Evolutionary conservation across 2,329 filamentous ascomycete genomes (phyloP).

Genomic region (Hypoxylon sp.): DNA sequence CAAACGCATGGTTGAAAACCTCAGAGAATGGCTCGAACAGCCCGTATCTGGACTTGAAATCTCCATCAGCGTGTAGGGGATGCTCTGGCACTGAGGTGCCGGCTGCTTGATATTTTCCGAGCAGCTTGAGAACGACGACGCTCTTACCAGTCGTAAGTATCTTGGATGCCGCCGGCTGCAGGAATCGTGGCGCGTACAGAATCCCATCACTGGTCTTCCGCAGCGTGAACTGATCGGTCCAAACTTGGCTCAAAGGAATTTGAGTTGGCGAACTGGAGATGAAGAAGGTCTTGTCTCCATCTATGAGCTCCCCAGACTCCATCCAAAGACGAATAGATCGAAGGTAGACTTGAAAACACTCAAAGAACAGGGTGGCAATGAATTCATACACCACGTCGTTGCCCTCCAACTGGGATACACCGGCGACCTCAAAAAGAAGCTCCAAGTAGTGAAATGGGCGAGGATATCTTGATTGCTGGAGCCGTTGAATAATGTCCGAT

Average conservation of each 20-base stretch:
- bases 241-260: conserved; percentile 70
- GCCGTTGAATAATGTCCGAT: conserved; percentile 65
- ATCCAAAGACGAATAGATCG: conserved; percentile 85
- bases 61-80: conserved; percentile 62
- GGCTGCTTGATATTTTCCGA: conserved; percentile 62
- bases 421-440: conserved; percentile 74
- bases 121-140: conserved; percentile 79
- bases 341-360: conserved; percentile 83
- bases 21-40: conserved; percentile 74
- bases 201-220: conserved; percentile 65
- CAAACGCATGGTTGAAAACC: conserved; percentile 74
- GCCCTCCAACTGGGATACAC: conserved; percentile 73
- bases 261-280: conserved; percentile 66
- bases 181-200: conserved; percentile 76
- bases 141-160: conserved; percentile 92
- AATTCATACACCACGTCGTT: conserved; percentile 67
- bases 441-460: conserved; percentile 79
- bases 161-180: conserved; percentile 71
- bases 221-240: conserved; percentile 78
- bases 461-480: conserved; percentile 58
- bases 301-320: conserved; percentile 74
- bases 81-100: conserved; percentile 50
- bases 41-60: conserved; percentile 56
- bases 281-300: conserved; percentile 77
- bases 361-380: conserved; percentile 75